Percentiles rank a stretch among this genome's conserved stretches.
phyloP scores from a whole-genome alignment of 768 basidiomycete species.

The Piloderma croceum region DNA sequence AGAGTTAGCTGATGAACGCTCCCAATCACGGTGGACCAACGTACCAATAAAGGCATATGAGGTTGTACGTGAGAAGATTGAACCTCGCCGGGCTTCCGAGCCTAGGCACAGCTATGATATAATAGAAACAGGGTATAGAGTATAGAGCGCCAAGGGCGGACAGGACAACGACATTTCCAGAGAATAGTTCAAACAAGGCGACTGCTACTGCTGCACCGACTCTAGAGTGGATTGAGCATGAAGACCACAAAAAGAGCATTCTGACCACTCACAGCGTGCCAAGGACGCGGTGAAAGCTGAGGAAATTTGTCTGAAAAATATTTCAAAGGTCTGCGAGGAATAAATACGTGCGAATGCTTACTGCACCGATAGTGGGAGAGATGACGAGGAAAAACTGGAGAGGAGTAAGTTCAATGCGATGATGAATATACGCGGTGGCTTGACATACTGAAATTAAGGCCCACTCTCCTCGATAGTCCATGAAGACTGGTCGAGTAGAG shows the following conservation, averaged over 20 bases:
- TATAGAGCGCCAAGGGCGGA: constrained; percentile 84
- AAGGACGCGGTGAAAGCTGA: constrained; percentile 75
- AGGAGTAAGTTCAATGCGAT: constrained; percentile 6
- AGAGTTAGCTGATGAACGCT: neutral
- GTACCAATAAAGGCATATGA: constrained; percentile 72
- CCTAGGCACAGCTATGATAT: constrained; percentile 72
- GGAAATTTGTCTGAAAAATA: constrained; percentile 69
- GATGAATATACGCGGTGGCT: constrained; percentile 25
- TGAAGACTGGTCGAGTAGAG: constrained; percentile 66
- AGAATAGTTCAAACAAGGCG: constrained; percentile 65
- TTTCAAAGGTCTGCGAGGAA: no score
- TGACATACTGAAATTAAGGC: constrained; percentile 87
- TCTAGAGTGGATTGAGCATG: constrained; percentile 32
- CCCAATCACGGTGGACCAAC: constrained; percentile 18
- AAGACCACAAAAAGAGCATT: neutral
- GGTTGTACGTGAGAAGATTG: constrained; percentile 81
- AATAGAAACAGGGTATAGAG: constrained; percentile 92
- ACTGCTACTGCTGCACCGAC: constrained; percentile 77
- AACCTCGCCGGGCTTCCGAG: constrained; percentile 75
- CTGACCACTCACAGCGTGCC: constrained; percentile 67
- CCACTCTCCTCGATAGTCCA: constrained; percentile 90
- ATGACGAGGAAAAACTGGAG: constrained; percentile 82
- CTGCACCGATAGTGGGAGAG: constrained; percentile 83
- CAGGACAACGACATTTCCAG: constrained; percentile 67
- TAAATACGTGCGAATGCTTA: constrained; percentile 32